These are phyloP conservation scores for Citrus australasica DNA, from an alignment of 345 rosid genomes.

Conservation along the genomic window DNA sequence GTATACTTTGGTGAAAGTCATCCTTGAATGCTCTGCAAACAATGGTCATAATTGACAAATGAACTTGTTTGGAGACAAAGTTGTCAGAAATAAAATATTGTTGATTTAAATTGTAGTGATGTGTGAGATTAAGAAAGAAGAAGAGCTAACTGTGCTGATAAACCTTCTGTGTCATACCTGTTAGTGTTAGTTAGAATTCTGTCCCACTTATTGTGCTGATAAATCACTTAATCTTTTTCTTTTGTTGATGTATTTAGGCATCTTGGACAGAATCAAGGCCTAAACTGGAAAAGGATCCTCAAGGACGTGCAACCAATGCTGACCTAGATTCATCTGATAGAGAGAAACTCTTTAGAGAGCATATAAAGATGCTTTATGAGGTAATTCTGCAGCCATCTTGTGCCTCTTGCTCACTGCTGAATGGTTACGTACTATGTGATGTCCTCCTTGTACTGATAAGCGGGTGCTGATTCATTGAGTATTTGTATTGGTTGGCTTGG, in stretches of 20 bases:
- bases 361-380: conserved; percentile 73
- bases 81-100: not conserved
- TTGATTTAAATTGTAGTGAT: not conserved
- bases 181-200: not conserved
- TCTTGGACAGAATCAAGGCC: conserved; percentile 93
- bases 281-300: conserved; percentile 95
- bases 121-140: not conserved
- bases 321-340: conserved; percentile 75
- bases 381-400: conserved; percentile 31
- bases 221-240: conserved; percentile 4
- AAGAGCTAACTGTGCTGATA: not conserved
- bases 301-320: conserved; percentile 74
- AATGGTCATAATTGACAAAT: not conserved
- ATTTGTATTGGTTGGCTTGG: not conserved
- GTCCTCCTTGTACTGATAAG: not conserved
- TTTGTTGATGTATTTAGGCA: conserved; percentile 43
- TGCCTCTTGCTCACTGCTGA: not conserved
- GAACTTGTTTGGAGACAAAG: not conserved
- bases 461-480: not conserved
- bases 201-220: not conserved
- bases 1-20: not conserved
- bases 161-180: not conserved
- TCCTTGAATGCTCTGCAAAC: not conserved
- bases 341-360: conserved; percentile 95
- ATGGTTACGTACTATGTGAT: not conserved